Evolutionary conservation across 2,329 filamentous ascomycete genomes (phyloP).

Genomic region (Alternaria ethzedia): DNA sequence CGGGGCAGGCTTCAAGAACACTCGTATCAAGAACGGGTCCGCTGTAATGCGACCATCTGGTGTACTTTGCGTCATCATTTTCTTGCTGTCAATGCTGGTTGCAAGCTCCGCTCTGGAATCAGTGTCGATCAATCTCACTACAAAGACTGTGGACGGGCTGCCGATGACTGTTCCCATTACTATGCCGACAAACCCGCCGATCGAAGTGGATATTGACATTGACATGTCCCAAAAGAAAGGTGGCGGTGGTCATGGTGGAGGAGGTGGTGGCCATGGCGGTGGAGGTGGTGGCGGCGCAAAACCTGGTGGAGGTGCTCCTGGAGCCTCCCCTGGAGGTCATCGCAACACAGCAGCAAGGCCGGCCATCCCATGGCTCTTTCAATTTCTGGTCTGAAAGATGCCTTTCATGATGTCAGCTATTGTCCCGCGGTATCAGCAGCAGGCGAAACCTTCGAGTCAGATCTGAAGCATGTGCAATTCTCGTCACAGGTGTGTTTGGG

Average conservation of each 20-base stretch:
- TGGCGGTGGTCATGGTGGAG: too few relatives aligned
- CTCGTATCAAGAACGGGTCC: neutral
- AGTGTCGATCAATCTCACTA: neutral
- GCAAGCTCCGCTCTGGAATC: neutral
- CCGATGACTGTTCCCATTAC: neutral
- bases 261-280: too few relatives aligned
- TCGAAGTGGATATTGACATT: neutral
- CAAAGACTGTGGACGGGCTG: neutral
- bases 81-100: neutral
- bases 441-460: too few relatives aligned
- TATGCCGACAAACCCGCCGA: neutral
- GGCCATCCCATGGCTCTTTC: too few relatives aligned
- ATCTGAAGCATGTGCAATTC: neutral
- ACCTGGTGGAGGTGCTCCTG: too few relatives aligned
- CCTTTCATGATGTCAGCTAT: too few relatives aligned
- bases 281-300: too few relatives aligned
- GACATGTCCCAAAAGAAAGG: too few relatives aligned
- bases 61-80: neutral
- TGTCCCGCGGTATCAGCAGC: too few relatives aligned
- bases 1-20: neutral
- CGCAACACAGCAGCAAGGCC: too few relatives aligned
- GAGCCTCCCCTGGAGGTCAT: too few relatives aligned
- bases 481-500: neutral
- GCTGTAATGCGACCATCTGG: neutral
- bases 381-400: too few relatives aligned